These are phyloP conservation scores for Ophioceras dolichostomum DNA, from an alignment of 2,329 filamentous ascomycete species.

Conservation along the genomic window DNA sequence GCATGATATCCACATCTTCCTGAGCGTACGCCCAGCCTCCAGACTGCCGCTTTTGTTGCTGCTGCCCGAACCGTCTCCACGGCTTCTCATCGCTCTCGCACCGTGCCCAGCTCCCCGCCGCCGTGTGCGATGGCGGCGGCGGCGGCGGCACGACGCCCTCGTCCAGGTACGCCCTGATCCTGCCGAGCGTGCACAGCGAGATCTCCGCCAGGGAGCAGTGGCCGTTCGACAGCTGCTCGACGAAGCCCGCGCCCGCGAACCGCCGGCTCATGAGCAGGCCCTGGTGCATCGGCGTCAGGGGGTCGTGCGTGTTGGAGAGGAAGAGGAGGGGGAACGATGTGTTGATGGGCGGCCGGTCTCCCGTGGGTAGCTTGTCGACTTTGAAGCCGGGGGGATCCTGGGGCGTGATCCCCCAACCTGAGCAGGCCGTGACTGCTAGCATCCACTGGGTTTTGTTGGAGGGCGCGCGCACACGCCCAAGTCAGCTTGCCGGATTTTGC, in stretches of 20 bases:
- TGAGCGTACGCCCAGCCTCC: neutral
- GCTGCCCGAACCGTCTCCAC: slow-evolving; percentile 1
- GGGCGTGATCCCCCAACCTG: slow-evolving; percentile 19
- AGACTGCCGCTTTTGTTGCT: too few species aligned
- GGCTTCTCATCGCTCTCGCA: slow-evolving; percentile 4
- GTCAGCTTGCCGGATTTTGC: neutral
- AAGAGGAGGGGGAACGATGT: slow-evolving; percentile 44
- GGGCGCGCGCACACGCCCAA: slow-evolving; percentile 6
- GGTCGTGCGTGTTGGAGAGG: slow-evolving; percentile 43
- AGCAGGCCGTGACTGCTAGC: slow-evolving; percentile 12
- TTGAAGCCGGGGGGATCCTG: slow-evolving; percentile 14
- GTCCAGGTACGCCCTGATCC: slow-evolving; percentile 21
- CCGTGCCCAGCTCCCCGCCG: neutral
- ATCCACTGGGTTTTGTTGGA: too few species aligned
- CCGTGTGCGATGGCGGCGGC: slow-evolving; percentile 2
- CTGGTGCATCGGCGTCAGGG: slow-evolving; percentile 41
- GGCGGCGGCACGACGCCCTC: slow-evolving; percentile 20
- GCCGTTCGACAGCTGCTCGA: slow-evolving; percentile 22
- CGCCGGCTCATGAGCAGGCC: slow-evolving; percentile 26
- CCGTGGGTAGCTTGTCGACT: slow-evolving; percentile 14
- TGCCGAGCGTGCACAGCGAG: slow-evolving; percentile 21
- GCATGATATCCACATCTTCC: neutral
- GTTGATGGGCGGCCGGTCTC: slow-evolving; percentile 19
- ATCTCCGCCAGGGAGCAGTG: slow-evolving; percentile 22
- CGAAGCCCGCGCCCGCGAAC: slow-evolving; percentile 21